Base-by-base conservation (phyloP, 768 basidiomycete species). In the Mycena rebaudengoi region DNA sequence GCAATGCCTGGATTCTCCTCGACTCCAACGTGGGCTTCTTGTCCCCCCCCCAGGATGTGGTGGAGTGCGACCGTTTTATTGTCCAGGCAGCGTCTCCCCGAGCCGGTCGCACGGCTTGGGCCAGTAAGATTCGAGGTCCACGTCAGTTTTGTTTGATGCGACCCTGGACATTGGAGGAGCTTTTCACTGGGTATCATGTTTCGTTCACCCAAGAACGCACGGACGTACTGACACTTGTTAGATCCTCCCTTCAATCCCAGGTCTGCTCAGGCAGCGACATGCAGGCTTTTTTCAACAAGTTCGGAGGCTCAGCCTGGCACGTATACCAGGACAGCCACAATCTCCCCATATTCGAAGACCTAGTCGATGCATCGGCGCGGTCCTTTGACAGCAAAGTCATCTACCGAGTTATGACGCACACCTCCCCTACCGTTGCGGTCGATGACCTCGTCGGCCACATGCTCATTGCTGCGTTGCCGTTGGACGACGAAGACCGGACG, bases 281-380 rank as follows among this genome's bases (percentile, higher is more conserved):
- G 16, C 45, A 40, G n/a, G 28, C 41, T 40, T 58, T 58, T 39
- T 58, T 49, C 57, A 8, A 40, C n/a, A 49, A 48, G 46, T 58
- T 49, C 37, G 57, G 57, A 49, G 57, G 57, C 28, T 58, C 57
- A 29, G 57, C 57, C 35, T 28, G 57, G 28, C 57, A 58, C 6
- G 45, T 58, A 21, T 58, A 58, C 28, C n/a, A 49, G 4, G 57
- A 58, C 18, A 30, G 35, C n/a, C 46, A 49, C 13, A 12, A 58
- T 29, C 45, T 40, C n/a, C 2, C 35, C 7, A 3, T 0, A 13
- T 54, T 49, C 35, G 57, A 48, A 6, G 2, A 2, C 29, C 29
- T 0, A 25, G 32, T 56, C 21, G 23, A 56, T 25, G 25, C 12
- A 45, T 45, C 43, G 30, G 55, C 55, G 10, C 30, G 14, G 43